Evolutionary conservation across 306 rosid species (phyloP), one percentile per base, ranked within the genome.

Genomic region (Dalbergia cochinchinensis): DNA sequence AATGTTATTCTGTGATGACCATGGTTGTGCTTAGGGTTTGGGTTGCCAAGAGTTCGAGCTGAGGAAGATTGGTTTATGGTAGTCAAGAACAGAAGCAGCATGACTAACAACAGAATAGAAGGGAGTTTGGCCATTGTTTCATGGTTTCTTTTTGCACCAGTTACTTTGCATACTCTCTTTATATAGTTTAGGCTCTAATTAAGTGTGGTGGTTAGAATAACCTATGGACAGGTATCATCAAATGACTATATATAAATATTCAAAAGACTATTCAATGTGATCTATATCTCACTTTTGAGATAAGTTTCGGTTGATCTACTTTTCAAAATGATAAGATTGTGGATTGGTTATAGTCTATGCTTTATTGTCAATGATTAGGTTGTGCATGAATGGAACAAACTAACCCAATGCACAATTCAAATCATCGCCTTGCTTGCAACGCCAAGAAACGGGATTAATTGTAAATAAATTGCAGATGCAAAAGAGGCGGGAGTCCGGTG

Each of bases 1-100:
- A 92, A 92, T 57, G 89, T 85, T 79, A 86, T 71, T 70, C 20
- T 89, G 74, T 79, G 85, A 55, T 86, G 81, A 64, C 48, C 85
- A 78, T 45, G 83, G 42, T 78, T 77, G 70, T 80, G 89, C n/a
- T 73, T 78, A 50, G 74, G 88, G 16, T 82, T 69, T 35, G 89
- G 78, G 69, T 68, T 78, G 73, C 71, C 81, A 12, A 92, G 85
- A 34, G 88, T 88, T 80, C 96, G 42, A 22, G 91, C 85, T 3
- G 88, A 85, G 20, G 84, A 82, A 45, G 78, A 73, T 4, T 79
- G 65, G 65, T 58, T 77, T 67, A 76, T 55, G 73, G 85, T 71
- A 42, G 64, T 19, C 59, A 76, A 60, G 57, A 83, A 53, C 15
- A 67, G 48, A 53, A 89, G 75, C 76, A 85, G 22, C 81, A 60